Conservation (phyloP, 257 asterid species). For the Dorcoceras hygrometricum region DNA sequence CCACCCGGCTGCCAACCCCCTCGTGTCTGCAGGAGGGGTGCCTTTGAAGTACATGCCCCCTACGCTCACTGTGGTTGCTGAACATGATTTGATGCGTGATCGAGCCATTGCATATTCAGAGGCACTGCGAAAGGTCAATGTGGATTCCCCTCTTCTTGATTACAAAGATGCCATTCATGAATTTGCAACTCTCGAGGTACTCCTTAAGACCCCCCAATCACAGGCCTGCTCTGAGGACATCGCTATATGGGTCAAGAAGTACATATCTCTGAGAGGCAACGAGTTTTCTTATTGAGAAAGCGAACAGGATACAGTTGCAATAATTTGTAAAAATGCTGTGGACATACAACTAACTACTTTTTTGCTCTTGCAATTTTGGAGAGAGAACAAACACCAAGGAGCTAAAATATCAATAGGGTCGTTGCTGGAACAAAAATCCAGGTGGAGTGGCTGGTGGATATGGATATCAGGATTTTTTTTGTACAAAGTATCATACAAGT, state of each 20-base stretch:
- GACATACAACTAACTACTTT: neutral
- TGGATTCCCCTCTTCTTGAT: conserved; percentile 84
- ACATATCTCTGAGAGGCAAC: conserved; percentile 81
- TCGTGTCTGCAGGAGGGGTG: conserved; percentile 53
- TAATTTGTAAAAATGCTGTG: conserved; percentile 1
- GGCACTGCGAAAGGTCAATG: conserved; percentile 84
- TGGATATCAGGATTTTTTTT: neutral
- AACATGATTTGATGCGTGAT: conserved; percentile 94
- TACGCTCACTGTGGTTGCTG: conserved; percentile 80
- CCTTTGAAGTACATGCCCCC: conserved; percentile 87
- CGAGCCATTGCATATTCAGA: conserved; percentile 92
- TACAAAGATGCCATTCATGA: conserved; percentile 90
- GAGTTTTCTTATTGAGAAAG: conserved; percentile 62
- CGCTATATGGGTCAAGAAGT: conserved; percentile 91
- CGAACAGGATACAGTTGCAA: neutral
- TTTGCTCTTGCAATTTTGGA: conserved; percentile 10
- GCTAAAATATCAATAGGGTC: neutral
- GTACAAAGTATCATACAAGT: neutral
- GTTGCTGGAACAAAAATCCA: neutral
- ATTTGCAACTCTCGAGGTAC: conserved; percentile 85
- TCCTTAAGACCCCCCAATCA: conserved; percentile 84
- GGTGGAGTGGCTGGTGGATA: neutral
- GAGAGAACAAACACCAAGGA: neutral
- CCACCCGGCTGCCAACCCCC: conserved; percentile 87
- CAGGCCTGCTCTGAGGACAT: conserved; percentile 86